Evolutionary conservation across 2,329 filamentous ascomycete species (phyloP), one percentile per base, ranked within the genome.

Genomic region (Exserohilum turcica): DNA sequence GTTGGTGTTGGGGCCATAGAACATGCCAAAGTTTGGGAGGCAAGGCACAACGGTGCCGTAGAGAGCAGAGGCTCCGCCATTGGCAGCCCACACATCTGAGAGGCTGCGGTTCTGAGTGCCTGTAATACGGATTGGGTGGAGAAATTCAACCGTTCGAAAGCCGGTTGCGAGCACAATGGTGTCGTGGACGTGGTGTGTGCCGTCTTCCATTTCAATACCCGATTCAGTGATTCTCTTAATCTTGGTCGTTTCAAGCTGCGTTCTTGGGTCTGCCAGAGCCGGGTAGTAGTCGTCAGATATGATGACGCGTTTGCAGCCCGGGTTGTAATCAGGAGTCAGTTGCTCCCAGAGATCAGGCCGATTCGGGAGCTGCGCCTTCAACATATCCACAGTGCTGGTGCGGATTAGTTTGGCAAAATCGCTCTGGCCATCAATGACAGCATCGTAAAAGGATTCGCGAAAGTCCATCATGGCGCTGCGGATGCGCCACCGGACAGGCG

Each of bases 131-230:
- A 86, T 84, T 0, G 83, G 82, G 59, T 81, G 77, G 75, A 86
- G 78, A 68, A 86, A 86, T 39, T 86, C 79, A 0, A 82, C 78
- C 0, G 84, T 81, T 19, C 79, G 76, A 74, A 86, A 86, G 0
- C 84, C 84, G 0, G 84, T 86, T 0, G 84, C 84, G 6, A 82
- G 76, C 19, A 86, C 73, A 12, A 86, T 76, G 15, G 85, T 67
- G 61, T 86, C 84, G 61, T 81, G 81, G 16, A 80, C 76, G 37
- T 78, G 67, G n/a, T 75, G 74, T 2, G 52, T 58, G 2, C 72
- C 77, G 1, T 73, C 75, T 0, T 69, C 55, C 15, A 82, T 76
- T 19, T 78, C 71, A 43, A 86, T 78, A 0, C 81, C 80, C 0
- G 67, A 76, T 4, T 71, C 71, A 0, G 78, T 79, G 43, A 85